Base-by-base conservation (phyloP, 805 yeast genomes). In the Ogataea paraovalis region DNA sequence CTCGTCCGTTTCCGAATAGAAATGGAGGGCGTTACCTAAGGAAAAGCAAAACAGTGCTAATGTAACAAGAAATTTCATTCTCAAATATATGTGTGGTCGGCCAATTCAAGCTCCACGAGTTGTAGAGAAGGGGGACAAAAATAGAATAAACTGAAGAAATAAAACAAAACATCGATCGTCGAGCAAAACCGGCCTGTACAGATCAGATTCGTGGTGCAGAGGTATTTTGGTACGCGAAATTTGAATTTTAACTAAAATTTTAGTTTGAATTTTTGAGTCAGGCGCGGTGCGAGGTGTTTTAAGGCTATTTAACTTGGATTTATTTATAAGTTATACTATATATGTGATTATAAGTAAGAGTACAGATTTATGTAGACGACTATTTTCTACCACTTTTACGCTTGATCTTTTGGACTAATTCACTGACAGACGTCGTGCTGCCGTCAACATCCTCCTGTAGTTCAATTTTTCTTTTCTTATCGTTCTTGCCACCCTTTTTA, bases 1-100 rank as follows among this genome's bases (percentile, higher is more conserved):
- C 54, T 85, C 85, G 28, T 84, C 90, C 1, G 91, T 84, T 12
- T 79, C 79, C 45, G 88, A 71, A 65, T 89, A 91, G 65, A 89
- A 82, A 66, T 94, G 96, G 49, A 91, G 71, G 0, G 81, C 88
- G 42, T 60, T 56, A 23, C 57, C 55, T 30, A 51, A 46, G 13
- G 54, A 41, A 19, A 54, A 50, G 33, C 49, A 49, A 41, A 55
- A 51, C 30, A 55, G 28, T 10, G 49, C 47, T 22, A 52, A 39
- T 6, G 53, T 25, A 18, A 56, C 12, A 36, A 49, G 2, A 10
- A 33, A 32, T 34, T 43, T 48, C 52, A 48, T 48, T 14, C 14
- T 8, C 12, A 14, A 12, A 7, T 10, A 28, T 10, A n/a, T 23
- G 22, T 34, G 12, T 34, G 6, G 18, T 5, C 12, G 18, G 19